A percentile compares a stretch with the other conserved stretches of the same genome.
Evolutionary conservation across 495 filamentous ascomycete species (phyloP).

Genomic region (Symbiotaphrina buchneri): DNA sequence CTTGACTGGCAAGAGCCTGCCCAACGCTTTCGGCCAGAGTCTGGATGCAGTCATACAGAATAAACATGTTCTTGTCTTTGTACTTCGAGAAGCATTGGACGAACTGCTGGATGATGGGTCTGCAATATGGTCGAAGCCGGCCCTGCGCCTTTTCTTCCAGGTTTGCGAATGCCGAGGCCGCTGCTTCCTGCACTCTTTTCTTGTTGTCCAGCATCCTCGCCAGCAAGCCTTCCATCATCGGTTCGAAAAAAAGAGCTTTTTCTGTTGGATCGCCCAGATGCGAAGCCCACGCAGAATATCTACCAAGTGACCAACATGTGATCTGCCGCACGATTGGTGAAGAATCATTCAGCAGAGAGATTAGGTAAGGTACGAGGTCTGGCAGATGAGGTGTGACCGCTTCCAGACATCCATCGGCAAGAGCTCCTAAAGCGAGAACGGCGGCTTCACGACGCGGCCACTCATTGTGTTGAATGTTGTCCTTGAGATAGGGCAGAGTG

Average conservation of each 20-base stretch:
- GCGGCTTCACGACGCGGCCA: slow-evolving; percentile 91
- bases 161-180: slow-evolving; percentile 87
- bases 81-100: slow-evolving; percentile 81
- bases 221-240: slow-evolving; percentile 94
- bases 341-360: slow-evolving; percentile 60
- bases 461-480: slow-evolving; percentile 67
- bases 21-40: slow-evolving; percentile 87
- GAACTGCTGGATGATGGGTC: slow-evolving; percentile 80
- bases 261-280: slow-evolving; percentile 40
- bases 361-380: slow-evolving; percentile 74
- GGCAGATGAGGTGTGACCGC: slow-evolving; percentile 80
- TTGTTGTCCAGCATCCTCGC: slow-evolving; percentile 87
- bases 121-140: slow-evolving; percentile 59
- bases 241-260: slow-evolving; percentile 63
- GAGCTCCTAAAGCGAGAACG: slow-evolving; percentile 82
- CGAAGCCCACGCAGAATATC: slow-evolving; percentile 87
- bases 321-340: slow-evolving; percentile 94
- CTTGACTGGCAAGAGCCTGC: slow-evolving; percentile 48
- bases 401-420: slow-evolving; percentile 85
- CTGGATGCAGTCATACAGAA: slow-evolving; percentile 96
- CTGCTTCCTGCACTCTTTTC: slow-evolving; percentile 95
- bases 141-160: slow-evolving; percentile 83
- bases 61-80: slow-evolving; percentile 97
- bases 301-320: slow-evolving; percentile 90
- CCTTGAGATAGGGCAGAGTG: slow-evolving; percentile 78